A percentile compares a stretch with the other conserved stretches of the same genome.
Evolutionary conservation across 202 grass and related monocot species (phyloP).

Genomic region (Schoenoplectus tabernaemontani): DNA sequence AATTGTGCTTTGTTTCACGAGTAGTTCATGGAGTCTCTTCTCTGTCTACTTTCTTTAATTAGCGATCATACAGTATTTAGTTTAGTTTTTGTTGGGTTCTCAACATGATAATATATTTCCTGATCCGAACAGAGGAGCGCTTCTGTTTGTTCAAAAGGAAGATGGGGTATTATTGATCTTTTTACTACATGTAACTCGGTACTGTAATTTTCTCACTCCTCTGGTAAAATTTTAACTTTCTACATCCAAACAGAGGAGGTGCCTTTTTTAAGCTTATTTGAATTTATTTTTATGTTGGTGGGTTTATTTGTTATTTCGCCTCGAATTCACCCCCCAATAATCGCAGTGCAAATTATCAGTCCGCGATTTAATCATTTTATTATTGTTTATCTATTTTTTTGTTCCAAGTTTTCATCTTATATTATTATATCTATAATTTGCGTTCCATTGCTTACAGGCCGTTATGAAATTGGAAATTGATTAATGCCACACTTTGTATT

Average conservation of each 20-base stretch:
- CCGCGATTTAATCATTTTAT: too few species aligned
- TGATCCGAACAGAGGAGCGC: conserved; percentile 10
- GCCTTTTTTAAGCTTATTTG: background rate
- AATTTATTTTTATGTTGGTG: background rate
- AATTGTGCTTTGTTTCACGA: background rate
- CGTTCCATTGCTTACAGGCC: background rate
- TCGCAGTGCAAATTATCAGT: too few species aligned
- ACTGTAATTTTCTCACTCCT: background rate
- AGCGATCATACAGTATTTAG: background rate
- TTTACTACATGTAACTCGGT: background rate
- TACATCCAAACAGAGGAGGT: background rate
- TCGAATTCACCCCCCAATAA: too few species aligned
- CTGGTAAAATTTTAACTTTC: background rate
- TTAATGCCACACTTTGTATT: background rate
- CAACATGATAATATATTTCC: background rate
- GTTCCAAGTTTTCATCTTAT: background rate
- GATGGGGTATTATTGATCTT: background rate
- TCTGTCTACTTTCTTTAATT: background rate
- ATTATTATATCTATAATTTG: background rate
- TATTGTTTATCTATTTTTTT: background rate
- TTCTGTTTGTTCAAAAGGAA: background rate
- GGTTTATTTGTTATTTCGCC: background rate
- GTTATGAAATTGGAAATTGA: conserved; percentile 1
- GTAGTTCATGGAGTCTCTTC: background rate
- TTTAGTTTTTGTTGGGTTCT: background rate